Percentiles rank a stretch among this genome's conserved stretches.
Conservation (phyloP, 2,329 filamentous ascomycete genomes). For the Leptographium procerum region DNA sequence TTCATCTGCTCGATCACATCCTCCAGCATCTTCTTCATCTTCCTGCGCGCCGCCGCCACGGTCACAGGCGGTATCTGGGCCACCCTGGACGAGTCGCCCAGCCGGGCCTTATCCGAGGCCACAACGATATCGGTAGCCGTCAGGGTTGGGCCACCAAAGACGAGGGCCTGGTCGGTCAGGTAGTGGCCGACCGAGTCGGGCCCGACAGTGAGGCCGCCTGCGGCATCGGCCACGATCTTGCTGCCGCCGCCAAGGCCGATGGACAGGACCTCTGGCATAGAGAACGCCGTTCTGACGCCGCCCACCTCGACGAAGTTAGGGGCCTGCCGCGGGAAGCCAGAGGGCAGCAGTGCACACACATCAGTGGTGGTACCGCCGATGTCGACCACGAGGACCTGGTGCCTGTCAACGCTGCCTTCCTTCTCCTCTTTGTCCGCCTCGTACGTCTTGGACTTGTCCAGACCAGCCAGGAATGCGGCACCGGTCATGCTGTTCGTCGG, state of each 20-base stretch:
- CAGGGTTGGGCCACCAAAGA: slow-evolving; percentile 43
- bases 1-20: slow-evolving; percentile 50
- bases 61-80: slow-evolving; percentile 23
- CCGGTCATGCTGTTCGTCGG: slow-evolving; percentile 53
- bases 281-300: slow-evolving; percentile 51
- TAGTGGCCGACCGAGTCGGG: slow-evolving; percentile 22
- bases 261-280: slow-evolving; percentile 44
- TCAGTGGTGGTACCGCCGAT: slow-evolving; percentile 57
- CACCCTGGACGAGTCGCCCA: slow-evolving; percentile 19
- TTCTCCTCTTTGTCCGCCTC: not conserved
- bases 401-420: no score
- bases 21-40: slow-evolving; percentile 41
- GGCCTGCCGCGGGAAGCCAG: slow-evolving; percentile 51
- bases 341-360: slow-evolving; percentile 47
- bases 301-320: slow-evolving; percentile 50
- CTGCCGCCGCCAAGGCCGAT: slow-evolving; percentile 48
- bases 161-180: slow-evolving; percentile 38
- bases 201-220: slow-evolving; percentile 26
- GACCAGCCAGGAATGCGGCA: slow-evolving; percentile 44
- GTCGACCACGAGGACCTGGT: slow-evolving; percentile 43
- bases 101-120: not conserved
- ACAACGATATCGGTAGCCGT: slow-evolving; percentile 48
- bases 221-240: slow-evolving; percentile 12
- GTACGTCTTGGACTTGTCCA: slow-evolving; percentile 16
- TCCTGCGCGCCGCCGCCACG: slow-evolving; percentile 19